Evolutionary conservation across 805 yeast species (phyloP), one percentile per base, ranked within the genome.

Genomic region (Metschnikowia drakensbergensis): DNA sequence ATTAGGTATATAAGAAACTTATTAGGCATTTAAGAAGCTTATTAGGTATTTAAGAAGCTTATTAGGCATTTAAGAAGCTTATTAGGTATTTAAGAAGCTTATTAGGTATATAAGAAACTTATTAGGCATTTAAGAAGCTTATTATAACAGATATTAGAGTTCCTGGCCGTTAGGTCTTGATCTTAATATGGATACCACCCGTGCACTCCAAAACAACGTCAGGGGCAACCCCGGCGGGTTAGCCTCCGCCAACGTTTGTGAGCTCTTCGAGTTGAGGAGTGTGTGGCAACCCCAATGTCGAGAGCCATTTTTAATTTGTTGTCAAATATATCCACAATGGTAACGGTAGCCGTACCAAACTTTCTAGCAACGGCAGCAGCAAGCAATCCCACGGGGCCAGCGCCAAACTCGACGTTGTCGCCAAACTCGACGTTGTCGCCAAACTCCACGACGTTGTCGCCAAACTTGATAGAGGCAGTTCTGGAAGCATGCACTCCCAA

Each of bases 351-450:
- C 8, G 94, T 94, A 27, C 96, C 96, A 58, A 80, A 85, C 4
- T 88, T 85, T 53, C 73, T 77, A 25, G 88, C 89, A 29, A 81
- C 86, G 33, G 84, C 83, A 35, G 90, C 88, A 48, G 82, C 75
- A 50, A 88, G 72, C 42, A 88, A 67, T 23, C 96, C 96, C 51
- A 89, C 89, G 6, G 96, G 96, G 8, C 96, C 96, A 29, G 95
- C 95, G 46, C 96, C 96, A 52, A n/a, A n/a, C n/a, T n/a, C n/a
- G n/a, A n/a, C n/a, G n/a, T n/a, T n/a, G n/a, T n/a, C n/a, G n/a
- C n/a, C n/a, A n/a, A n/a, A n/a, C n/a, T n/a, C n/a, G n/a, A n/a
- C n/a, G n/a, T n/a, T n/a, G n/a, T n/a, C n/a, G 99, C 88, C 94
- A 94, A 85, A 84, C 1, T 89, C 87, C 37, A 80, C 83, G 11